These are phyloP conservation scores for Solanum chacoense DNA, from an alignment of 305 asterid genomes.

Conservation along the genomic window DNA sequence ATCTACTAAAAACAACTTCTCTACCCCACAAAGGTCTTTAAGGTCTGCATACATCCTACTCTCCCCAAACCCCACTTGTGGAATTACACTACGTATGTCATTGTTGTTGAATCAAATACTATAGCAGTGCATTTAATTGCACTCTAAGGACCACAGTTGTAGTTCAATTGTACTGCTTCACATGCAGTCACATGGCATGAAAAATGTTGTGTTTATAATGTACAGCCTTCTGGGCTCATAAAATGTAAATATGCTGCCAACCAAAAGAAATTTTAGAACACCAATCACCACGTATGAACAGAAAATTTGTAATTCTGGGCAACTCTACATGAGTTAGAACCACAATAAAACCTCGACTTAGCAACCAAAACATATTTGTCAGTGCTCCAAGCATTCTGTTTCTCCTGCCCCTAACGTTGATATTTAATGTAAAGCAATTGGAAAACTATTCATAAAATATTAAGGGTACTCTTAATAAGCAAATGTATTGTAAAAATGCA, in stretches of 20 bases:
- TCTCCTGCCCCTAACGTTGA: background rate
- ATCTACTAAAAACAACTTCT: background rate
- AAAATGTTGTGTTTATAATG: background rate
- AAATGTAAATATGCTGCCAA: background rate
- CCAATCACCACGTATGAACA: background rate
- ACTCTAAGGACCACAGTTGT: background rate
- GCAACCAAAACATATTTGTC: background rate
- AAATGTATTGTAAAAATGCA: background rate
- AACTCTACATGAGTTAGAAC: background rate
- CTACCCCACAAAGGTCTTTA: background rate
- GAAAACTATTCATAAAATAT: background rate
- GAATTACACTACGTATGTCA: background rate
- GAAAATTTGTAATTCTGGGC: background rate
- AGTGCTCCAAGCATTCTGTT: background rate
- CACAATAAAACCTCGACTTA: background rate
- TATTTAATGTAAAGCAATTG: background rate
- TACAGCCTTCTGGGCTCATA: background rate
- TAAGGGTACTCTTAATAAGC: background rate
- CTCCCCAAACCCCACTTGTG: background rate
- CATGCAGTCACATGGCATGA: slow-evolving; percentile 2
- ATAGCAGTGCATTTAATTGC: background rate
- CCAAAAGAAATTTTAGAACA: background rate
- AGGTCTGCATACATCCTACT: background rate
- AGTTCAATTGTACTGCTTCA: background rate
- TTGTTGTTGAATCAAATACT: background rate